These are phyloP conservation scores for Didymella glomerata DNA, from an alignment of 2,329 filamentous ascomycete species.

Conservation along the genomic window DNA sequence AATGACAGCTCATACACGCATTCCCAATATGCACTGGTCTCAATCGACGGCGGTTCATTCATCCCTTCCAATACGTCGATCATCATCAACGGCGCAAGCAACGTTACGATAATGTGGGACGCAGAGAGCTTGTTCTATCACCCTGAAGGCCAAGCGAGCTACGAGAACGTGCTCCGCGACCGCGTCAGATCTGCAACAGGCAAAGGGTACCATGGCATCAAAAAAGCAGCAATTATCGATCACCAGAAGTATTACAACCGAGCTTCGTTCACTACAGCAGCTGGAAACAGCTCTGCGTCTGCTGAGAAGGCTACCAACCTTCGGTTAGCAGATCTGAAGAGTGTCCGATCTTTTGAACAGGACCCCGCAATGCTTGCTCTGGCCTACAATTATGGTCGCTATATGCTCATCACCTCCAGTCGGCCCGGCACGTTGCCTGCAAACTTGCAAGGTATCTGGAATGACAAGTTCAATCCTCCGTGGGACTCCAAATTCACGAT, in stretches of 20 bases:
- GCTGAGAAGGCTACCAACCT: background rate
- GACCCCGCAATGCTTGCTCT: background rate
- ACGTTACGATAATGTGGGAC: background rate
- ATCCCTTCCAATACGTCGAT: background rate
- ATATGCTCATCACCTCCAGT: background rate
- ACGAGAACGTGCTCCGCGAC: background rate
- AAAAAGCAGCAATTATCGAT: background rate
- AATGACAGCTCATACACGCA: background rate
- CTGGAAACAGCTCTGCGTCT: background rate
- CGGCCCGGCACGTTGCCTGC: background rate
- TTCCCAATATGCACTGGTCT: slow-evolving; percentile 1
- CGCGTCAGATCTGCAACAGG: background rate
- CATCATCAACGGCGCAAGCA: background rate
- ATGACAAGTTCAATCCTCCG: background rate
- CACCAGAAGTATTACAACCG: background rate
- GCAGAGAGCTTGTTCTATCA: background rate
- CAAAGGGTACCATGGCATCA: background rate
- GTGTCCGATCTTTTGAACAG: background rate
- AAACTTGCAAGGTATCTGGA: background rate
- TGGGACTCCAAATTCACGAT: slow-evolving; percentile 1
- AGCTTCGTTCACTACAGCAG: background rate
- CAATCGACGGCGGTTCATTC: background rate
- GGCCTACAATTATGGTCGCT: background rate
- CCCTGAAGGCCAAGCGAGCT: background rate
- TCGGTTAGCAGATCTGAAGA: background rate